phyloP scores from a whole-genome alignment of 495 filamentous ascomycete genomes.

The Neohortaea acidophila region DNA sequence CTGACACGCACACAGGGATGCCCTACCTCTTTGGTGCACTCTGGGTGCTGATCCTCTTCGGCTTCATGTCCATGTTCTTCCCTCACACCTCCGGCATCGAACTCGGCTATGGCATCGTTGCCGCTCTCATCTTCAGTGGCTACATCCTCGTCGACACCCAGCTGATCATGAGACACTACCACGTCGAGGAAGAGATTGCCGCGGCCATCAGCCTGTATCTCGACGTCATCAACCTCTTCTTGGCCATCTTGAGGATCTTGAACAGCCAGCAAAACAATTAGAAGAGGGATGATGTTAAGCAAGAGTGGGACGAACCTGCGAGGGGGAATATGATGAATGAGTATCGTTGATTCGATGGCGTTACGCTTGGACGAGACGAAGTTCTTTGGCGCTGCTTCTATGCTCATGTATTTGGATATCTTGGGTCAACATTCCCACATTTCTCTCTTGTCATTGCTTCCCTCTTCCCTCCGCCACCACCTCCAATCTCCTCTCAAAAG shows the following conservation, averaged over 20 bases:
- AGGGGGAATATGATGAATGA: no score
- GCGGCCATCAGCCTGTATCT: conserved; percentile 90
- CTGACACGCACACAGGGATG: conserved; percentile 46
- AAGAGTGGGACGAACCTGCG: no score
- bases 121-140: conserved; percentile 75
- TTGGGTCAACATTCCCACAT: no score
- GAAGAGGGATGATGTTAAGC: neutral
- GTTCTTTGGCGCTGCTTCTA: no score
- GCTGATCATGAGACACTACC: conserved; percentile 44
- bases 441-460: no score
- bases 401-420: no score
- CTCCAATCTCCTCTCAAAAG: conserved; percentile 71
- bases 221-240: conserved; percentile 3
- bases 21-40: conserved; percentile 84
- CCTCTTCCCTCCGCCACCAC: conserved; percentile 29
- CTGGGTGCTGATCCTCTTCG: conserved; percentile 81
- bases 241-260: conserved; percentile 37
- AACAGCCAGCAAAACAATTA: conserved; percentile 79
- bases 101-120: conserved; percentile 64
- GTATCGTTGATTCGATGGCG: no score
- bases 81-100: conserved; percentile 63
- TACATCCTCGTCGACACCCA: conserved; percentile 88
- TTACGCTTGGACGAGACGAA: no score
- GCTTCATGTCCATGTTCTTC: conserved; percentile 78
- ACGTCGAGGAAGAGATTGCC: conserved; percentile 97